Evolutionary conservation across 257 asterid species (phyloP), one percentile per base, ranked within the genome.

Genomic region (Fraxinus pennsylvanica): DNA sequence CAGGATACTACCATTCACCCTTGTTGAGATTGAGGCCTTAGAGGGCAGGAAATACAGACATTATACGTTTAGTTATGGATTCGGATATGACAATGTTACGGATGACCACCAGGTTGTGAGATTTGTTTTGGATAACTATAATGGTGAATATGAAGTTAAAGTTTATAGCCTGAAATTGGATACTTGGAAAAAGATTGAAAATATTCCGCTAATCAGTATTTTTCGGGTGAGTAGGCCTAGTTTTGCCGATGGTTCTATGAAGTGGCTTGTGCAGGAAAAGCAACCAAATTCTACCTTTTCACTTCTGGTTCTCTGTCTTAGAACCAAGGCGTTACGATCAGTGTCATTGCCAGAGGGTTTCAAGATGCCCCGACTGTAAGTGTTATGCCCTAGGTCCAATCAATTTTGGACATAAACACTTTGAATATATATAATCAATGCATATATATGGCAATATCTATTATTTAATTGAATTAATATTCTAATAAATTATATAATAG

Each of bases 41-140:
- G 25, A n/a, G 66, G 25, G 29, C 66, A 57, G 66, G 12, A 21
- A 21, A n/a, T 57, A 57, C 66, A 21, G 17, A 4, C 69, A 14
- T 10, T 27, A 27, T 12, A 14, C 2, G 19, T 25, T 63, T 63
- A 63, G 35, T 63, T 63, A 63, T 63, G 69, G 69, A 63, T 63
- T 63, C 4, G 69, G 36, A 10, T 63, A 63, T 12, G 69, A 63
- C 12, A 8, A 12, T 27, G 15, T 63, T 27, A 63, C 15, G 19
- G 69, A 63, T 63, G 69, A 63, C 19, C 21, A 63, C 69, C 30
- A 63, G 69, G 69, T 63, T 63, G 33, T 12, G 35, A 63, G 36
- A 22, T 27, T 63, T 10, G 69, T 25, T 25, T 63, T 22, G 30
- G 19, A 9, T 22, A 12, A 4, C 8, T 4, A 3, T 2, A 25